phyloP scores from a whole-genome alignment of 2,329 filamentous ascomycete genomes.

The Metarhizium rileyi region DNA sequence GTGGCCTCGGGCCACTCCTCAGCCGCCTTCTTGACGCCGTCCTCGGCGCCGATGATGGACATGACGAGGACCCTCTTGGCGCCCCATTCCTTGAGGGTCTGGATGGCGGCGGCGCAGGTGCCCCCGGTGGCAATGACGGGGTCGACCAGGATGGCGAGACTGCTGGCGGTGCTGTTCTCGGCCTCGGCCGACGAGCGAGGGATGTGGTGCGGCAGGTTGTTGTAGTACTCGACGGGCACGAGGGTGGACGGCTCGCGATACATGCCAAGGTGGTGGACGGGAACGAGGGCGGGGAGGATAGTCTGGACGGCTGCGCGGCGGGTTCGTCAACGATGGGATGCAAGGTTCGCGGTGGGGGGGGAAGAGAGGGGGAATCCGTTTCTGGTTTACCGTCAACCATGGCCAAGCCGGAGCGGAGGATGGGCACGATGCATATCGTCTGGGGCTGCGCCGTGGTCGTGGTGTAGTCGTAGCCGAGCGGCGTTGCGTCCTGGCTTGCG shows the following conservation, averaged over 20 bases:
- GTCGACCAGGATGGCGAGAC: slow-evolving; percentile 75
- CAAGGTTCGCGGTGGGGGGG: neutral
- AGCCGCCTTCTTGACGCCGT: slow-evolving; percentile 63
- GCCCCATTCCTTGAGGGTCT: slow-evolving; percentile 84
- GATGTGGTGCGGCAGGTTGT: slow-evolving; percentile 77
- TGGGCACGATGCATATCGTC: slow-evolving; percentile 74
- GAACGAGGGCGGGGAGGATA: slow-evolving; percentile 69
- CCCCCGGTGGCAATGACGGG: slow-evolving; percentile 91
- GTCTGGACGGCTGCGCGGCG: slow-evolving; percentile 56
- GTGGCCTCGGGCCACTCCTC: slow-evolving; percentile 68
- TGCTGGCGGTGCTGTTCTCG: slow-evolving; percentile 24
- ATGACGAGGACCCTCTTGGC: slow-evolving; percentile 72
- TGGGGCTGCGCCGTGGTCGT: slow-evolving; percentile 53
- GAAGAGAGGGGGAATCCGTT: too few relatives aligned
- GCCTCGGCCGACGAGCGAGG: slow-evolving; percentile 22
- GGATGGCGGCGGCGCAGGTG: slow-evolving; percentile 81
- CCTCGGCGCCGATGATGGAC: slow-evolving; percentile 60
- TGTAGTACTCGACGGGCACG: slow-evolving; percentile 93
- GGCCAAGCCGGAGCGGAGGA: slow-evolving; percentile 81
- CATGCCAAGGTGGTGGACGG: slow-evolving; percentile 87
- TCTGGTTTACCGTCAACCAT: slow-evolving; percentile 71
- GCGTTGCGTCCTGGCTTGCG: slow-evolving; percentile 56
- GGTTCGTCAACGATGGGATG: neutral
- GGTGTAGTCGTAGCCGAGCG: slow-evolving; percentile 67
- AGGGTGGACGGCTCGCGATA: slow-evolving; percentile 85